Evolutionary conservation across 1,139 yeast species (phyloP).

Genomic region (Taphrina betulina): DNA sequence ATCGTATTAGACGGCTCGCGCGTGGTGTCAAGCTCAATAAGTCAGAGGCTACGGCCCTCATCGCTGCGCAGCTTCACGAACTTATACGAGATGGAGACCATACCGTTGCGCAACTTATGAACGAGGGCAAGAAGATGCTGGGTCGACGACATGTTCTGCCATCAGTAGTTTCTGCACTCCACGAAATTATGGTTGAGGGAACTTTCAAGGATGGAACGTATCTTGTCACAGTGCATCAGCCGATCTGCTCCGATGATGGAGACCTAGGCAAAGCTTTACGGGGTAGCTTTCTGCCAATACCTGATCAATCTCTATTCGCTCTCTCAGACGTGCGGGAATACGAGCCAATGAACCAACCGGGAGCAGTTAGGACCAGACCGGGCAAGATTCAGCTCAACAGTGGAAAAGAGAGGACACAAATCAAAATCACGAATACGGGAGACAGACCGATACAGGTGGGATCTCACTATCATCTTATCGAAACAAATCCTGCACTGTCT

Average conservation of each 20-base stretch:
- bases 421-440: constrained; percentile 32
- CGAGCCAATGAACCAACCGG: constrained; percentile 31
- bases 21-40: constrained; percentile 33
- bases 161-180: constrained; percentile 24
- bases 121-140: constrained; percentile 34
- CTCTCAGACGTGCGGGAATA: constrained; percentile 22
- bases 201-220: constrained; percentile 35
- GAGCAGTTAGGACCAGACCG: constrained; percentile 29
- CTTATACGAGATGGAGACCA: constrained; percentile 34
- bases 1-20: constrained; percentile 25
- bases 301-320: constrained; percentile 19
- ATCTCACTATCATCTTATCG: constrained; percentile 35
- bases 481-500: constrained; percentile 31
- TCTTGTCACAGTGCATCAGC: constrained; percentile 35
- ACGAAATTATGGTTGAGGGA: constrained; percentile 35
- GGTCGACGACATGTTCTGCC: constrained; percentile 35
- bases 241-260: constrained; percentile 36
- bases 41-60: constrained; percentile 34
- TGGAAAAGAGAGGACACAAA: constrained; percentile 27
- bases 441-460: constrained; percentile 36
- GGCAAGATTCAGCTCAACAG: constrained; percentile 24
- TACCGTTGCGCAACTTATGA: constrained; percentile 34
- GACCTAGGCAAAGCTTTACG: constrained; percentile 34
- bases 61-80: constrained; percentile 35
- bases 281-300: constrained; percentile 34